Conservation (phyloP, 1,284 basidiomycete species). For the Calocybe gambosa region DNA sequence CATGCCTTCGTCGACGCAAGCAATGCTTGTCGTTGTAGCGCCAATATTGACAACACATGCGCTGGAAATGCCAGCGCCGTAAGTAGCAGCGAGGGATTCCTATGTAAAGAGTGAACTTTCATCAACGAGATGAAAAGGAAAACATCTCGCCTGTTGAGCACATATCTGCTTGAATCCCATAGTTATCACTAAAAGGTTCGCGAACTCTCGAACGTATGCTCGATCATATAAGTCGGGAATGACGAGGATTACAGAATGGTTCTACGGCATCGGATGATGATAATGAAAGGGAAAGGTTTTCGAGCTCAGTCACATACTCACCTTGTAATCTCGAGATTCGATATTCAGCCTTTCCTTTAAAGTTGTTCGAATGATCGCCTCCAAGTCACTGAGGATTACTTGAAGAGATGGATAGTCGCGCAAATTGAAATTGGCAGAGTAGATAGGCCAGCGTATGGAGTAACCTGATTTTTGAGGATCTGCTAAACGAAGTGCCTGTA, state of each 20-base stretch:
- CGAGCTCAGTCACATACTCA: slow-evolving; percentile 23
- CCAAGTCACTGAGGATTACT: slow-evolving; percentile 72
- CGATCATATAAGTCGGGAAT: slow-evolving; percentile 92
- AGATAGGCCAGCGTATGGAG: slow-evolving; percentile 72
- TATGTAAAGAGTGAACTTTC: slow-evolving; percentile 27
- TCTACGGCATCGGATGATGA: slow-evolving; percentile 37
- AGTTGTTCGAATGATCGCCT: slow-evolving; percentile 58
- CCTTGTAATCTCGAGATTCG: slow-evolving; percentile 53
- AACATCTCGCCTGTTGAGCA: slow-evolving; percentile 70
- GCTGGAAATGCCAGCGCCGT: slow-evolving; percentile 90
- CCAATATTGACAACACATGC: slow-evolving; percentile 97
- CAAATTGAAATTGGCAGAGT: slow-evolving; percentile 73
- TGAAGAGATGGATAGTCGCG: slow-evolving; percentile 70
- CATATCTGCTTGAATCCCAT: slow-evolving; percentile 93
- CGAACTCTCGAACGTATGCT: slow-evolving; percentile 76
- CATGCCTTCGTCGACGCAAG: slow-evolving; percentile 94
- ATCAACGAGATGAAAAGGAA: background rate
- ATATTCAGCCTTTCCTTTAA: slow-evolving; percentile 64
- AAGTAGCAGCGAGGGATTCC: slow-evolving; percentile 92
- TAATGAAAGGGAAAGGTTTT: slow-evolving; percentile 1
- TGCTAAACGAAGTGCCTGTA: slow-evolving; percentile 60
- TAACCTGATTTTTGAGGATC: slow-evolving; percentile 66
- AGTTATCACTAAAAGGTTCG: slow-evolving; percentile 67
- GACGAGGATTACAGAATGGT: slow-evolving; percentile 84
- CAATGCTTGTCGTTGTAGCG: slow-evolving; percentile 77